A percentile compares a stretch with the other conserved stretches of the same genome.
Evolutionary conservation across 805 yeast genomes (phyloP).

Genomic region (Scheffersomyces ergatensis): DNA sequence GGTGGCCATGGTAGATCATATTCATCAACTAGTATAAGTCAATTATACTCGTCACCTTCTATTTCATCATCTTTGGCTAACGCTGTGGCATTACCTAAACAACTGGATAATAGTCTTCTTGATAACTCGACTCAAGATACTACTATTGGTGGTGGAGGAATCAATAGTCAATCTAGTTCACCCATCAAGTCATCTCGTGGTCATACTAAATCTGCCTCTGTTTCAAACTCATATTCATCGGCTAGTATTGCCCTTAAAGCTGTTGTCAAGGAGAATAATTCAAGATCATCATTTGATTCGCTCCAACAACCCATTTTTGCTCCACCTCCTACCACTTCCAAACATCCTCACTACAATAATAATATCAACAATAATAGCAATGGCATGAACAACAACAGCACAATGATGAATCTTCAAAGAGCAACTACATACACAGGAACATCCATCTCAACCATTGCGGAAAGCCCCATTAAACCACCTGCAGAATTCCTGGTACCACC

Average conservation of each 20-base stretch:
- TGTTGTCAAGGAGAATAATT: constrained; percentile 60
- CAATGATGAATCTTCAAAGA: constrained; percentile 13
- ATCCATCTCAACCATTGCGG: constrained; percentile 45
- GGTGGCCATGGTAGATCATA: constrained; percentile 29
- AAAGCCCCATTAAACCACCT: constrained; percentile 31
- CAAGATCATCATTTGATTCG: constrained; percentile 8
- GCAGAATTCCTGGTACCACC: neutral
- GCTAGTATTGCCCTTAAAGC: constrained; percentile 73
- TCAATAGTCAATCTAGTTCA: constrained; percentile 13
- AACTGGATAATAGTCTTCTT: neutral
- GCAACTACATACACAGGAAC: constrained; percentile 30
- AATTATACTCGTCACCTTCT: constrained; percentile 60
- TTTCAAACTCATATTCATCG: constrained; percentile 41
- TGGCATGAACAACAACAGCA: constrained; percentile 3
- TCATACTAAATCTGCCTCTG: constrained; percentile 30
- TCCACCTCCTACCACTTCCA: constrained; percentile 10
- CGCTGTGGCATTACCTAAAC: constrained; percentile 46
- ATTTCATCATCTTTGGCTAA: constrained; percentile 57
- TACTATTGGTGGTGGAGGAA: constrained; percentile 1
- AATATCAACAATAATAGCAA: no score
- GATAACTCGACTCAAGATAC: neutral
- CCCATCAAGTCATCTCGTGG: constrained; percentile 20
- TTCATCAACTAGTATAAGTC: constrained; percentile 27
- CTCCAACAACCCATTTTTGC: constrained; percentile 8
- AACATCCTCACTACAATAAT: constrained; percentile 8